Base-by-base conservation (phyloP, 1,284 basidiomycete genomes). In the Papiliotrema fonsecae region DNA sequence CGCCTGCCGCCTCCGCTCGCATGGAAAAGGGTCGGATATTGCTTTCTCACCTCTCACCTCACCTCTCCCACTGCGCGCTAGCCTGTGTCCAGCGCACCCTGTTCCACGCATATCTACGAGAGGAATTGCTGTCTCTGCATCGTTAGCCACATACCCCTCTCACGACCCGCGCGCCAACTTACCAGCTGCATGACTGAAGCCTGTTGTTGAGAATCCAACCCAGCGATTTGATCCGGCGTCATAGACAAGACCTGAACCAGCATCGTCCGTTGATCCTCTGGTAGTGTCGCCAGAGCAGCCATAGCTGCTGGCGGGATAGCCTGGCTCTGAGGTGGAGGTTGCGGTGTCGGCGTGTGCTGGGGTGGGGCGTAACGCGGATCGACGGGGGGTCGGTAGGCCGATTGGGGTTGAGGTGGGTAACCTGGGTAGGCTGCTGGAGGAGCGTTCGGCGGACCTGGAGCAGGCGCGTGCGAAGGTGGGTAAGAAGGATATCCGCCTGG, bases 151-250 rank as follows among this genome's bases (percentile, higher is more conserved):
- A 6, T 35, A 26, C 21, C 21, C 24, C 31, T 14, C 36, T 1
- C 11, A 3, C 27, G 10, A 19, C n/a, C 31, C 19, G 2, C 21
- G 39, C 21, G n/a, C n/a, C n/a, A 6, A 77, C 84, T 52, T 56
- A 90, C 89, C 69, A 96, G 73, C 62, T 87, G 82, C 72, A 89
- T 79, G 39, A 97, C 88, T n/a, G 88, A 86, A 0, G 83, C 82
- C 40, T 86, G 80, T 60, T 97, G 92, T 2, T 81, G 78, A 1
- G 87, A 84, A 21, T 91, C 88, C 40, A 97, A 75, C 6, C 81
- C 82, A 49, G 83, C 84, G 61, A 98, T 88, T 72, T 97, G 91
- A 41, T 90, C 89, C 34, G 81, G 84, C 0, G 88, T 87, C 62
- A 98, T 75, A 51, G 80, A 81, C 27, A 98, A 75, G 0, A 97